Evolutionary conservation across 495 filamentous ascomycete genomes (phyloP).

Genomic region (Lichenothelia convexa): DNA sequence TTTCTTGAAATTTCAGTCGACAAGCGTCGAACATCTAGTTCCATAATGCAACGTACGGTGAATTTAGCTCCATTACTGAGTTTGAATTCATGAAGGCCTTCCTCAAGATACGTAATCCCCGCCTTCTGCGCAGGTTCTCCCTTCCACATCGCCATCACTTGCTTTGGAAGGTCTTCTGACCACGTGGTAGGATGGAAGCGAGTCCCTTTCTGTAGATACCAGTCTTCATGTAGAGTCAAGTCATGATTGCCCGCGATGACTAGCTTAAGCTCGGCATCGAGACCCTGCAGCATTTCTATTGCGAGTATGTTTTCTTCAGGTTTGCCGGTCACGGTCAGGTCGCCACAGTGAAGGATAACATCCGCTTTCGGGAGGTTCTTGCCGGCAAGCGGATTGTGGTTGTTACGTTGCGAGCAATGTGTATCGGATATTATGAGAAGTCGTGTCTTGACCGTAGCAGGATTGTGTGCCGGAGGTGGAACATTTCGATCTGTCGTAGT

Average conservation of each 20-base stretch:
- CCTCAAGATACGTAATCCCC: conserved; percentile 47
- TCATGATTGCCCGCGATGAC: conserved; percentile 76
- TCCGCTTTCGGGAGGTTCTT: conserved; percentile 31
- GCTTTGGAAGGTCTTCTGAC: background rate
- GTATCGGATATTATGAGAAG: conserved; percentile 22
- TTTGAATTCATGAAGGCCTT: conserved; percentile 38
- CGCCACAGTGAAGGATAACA: conserved; percentile 55
- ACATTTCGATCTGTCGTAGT: too few relatives aligned
- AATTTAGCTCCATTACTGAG: conserved; percentile 40
- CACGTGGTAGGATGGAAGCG: conserved; percentile 6
- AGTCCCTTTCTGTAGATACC: conserved; percentile 18
- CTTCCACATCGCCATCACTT: conserved; percentile 27
- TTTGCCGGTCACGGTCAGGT: conserved; percentile 47
- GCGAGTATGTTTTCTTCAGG: conserved; percentile 32
- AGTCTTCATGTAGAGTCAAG: conserved; percentile 33
- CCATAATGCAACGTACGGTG: conserved; percentile 16
- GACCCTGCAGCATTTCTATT: conserved; percentile 33
- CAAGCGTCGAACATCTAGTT: too few relatives aligned
- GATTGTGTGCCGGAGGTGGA: conserved; percentile 48
- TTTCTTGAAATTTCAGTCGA: too few relatives aligned
- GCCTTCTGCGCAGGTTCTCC: conserved; percentile 26
- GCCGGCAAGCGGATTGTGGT: conserved; percentile 10
- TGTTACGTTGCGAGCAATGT: conserved; percentile 7
- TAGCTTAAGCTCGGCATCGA: conserved; percentile 51
- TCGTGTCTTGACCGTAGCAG: conserved; percentile 15